These are phyloP conservation scores for Teratosphaeria zuluensis DNA, from an alignment of 2,329 filamentous ascomycete species.

Conservation along the genomic window DNA sequence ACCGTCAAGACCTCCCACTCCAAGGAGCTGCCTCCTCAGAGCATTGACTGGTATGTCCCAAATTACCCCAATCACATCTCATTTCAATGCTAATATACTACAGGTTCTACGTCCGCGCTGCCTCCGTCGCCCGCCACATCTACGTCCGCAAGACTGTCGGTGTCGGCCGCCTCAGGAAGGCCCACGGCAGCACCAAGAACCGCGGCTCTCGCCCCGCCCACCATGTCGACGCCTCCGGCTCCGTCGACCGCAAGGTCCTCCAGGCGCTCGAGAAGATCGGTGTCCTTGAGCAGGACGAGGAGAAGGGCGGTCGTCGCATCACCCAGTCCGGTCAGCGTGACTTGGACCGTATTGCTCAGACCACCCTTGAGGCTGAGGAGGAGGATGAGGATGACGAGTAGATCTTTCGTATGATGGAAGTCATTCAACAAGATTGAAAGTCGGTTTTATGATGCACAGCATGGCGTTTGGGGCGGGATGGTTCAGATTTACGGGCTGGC, in stretches of 20 bases:
- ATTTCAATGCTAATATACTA: not conserved
- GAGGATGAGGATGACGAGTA: slow-evolving; percentile 34
- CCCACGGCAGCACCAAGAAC: slow-evolving; percentile 87
- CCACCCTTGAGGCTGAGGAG: slow-evolving; percentile 42
- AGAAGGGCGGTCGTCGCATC: slow-evolving; percentile 97
- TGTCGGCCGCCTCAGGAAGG: slow-evolving; percentile 94
- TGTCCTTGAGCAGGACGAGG: slow-evolving; percentile 94
- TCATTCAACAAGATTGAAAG: not conserved
- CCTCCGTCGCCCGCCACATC: slow-evolving; percentile 92
- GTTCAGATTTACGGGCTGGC: not conserved
- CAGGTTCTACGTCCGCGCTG: slow-evolving; percentile 73
- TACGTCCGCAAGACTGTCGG: slow-evolving; percentile 99
- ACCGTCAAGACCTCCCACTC: slow-evolving; percentile 96
- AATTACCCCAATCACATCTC: not conserved
- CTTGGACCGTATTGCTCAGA: slow-evolving; percentile 66
- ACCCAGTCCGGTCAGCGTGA: slow-evolving; percentile 97
- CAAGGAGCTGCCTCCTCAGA: slow-evolving; percentile 96
- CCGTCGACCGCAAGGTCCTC: slow-evolving; percentile 94
- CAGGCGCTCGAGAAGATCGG: slow-evolving; percentile 99
- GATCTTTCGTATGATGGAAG: not conserved
- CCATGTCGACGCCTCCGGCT: slow-evolving; percentile 91
- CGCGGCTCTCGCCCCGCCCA: slow-evolving; percentile 81
- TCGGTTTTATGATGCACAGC: not conserved
- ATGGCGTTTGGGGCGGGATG: not conserved
- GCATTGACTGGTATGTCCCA: slow-evolving; percentile 89